A percentile compares a stretch with the other conserved stretches of the same genome.
phyloP scores from a whole-genome alignment of 805 yeast species.

The Komagataella mondaviorum region DNA sequence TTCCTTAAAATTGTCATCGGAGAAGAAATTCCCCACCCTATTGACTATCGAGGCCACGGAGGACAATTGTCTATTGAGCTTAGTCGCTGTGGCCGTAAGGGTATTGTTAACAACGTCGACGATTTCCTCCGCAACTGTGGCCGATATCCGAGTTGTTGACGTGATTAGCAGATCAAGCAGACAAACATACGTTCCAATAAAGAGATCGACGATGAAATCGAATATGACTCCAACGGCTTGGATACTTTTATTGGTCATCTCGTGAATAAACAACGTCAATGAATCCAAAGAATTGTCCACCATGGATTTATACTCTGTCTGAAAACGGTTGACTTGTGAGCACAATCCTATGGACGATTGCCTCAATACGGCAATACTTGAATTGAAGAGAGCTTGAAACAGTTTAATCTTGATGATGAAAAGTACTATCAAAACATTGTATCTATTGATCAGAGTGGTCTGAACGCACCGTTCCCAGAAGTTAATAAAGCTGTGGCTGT shows the following conservation, averaged over 20 bases:
- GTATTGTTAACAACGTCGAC: constrained; percentile 51
- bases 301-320: constrained; percentile 11
- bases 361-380: neutral
- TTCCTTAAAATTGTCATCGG: constrained; percentile 27
- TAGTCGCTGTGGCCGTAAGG: constrained; percentile 36
- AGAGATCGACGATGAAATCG: constrained; percentile 53
- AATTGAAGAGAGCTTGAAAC: neutral
- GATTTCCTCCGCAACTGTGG: constrained; percentile 57
- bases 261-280: constrained; percentile 40
- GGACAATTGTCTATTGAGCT: constrained; percentile 40
- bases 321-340: neutral
- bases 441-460: neutral
- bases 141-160: constrained; percentile 58
- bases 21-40: constrained; percentile 42
- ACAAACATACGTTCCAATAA: constrained; percentile 82
- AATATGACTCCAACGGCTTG: constrained; percentile 45
- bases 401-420: neutral
- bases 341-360: neutral
- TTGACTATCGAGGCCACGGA: constrained; percentile 37
- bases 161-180: constrained; percentile 57
- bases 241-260: constrained; percentile 31
- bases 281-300: constrained; percentile 40
- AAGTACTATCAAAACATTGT: neutral
- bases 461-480: neutral
- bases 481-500: neutral